Evolutionary conservation across 164 flowering plant species (phyloP), one percentile per base, ranked within the genome.

Genomic region (Stephania japonica): DNA sequence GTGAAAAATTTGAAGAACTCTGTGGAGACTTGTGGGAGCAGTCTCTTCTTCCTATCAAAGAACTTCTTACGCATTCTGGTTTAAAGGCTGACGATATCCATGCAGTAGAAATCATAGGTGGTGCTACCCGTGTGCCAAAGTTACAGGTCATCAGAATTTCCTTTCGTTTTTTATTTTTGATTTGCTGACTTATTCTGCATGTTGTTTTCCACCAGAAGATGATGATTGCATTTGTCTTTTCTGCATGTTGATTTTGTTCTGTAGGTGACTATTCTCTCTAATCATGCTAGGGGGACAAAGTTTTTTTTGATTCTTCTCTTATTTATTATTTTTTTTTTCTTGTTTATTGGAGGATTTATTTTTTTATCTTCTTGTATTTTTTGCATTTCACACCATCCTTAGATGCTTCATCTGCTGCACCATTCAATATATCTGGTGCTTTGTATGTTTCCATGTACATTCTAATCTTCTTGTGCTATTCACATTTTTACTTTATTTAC

Each of bases 71-170:
- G 71, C 78, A 86, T 80, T 91, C 97, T 56, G 96, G 87, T 62
- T 66, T 93, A 73, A 87, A 85, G 75, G 67, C 81, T 66, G 89
- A 85, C 66, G 97, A 93, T 27, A 77, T 96, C 65, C 86, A 89
- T 85, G 97, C 97, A 43, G 90, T 96, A 67, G 99, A 96, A 82
- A 73, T 96, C 76, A 93, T 96, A 73, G 99, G 99, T 72, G 98
- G 99, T 69, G 97, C 94, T 68, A 93, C 99, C 23, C 88, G 98
- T 21, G 97, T 96, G 65, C 99, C 99, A 65, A 96, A 92, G 81
- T 87, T 96, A 84, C 98, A 96, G 97, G 99, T 94, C 59, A 69
- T 56, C 62, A 16, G 7, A 56, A 56, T 56, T 56, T 56, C 16
- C 21, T 56, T 56, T 56, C 16, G 18, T 13, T 56, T 56, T 6